Evolutionary conservation across 1,139 yeast species (phyloP).

Genomic region (Eremothecium gossypii): DNA sequence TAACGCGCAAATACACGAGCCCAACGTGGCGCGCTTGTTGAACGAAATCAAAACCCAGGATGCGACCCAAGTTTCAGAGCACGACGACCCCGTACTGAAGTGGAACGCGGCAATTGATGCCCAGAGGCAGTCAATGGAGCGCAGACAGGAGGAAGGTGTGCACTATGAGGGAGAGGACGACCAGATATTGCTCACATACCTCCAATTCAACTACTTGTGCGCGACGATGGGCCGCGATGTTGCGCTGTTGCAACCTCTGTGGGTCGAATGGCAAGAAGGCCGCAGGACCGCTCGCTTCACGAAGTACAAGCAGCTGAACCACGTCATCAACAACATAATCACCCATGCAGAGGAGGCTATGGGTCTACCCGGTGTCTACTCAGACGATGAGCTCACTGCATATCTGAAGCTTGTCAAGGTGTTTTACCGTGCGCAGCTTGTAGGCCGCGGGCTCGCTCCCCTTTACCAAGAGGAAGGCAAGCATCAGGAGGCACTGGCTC

Average conservation of each 20-base stretch:
- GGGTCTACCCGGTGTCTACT: conserved; percentile 86
- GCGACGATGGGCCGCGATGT: conserved; percentile 67
- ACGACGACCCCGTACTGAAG: conserved; percentile 40
- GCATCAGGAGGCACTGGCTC: conserved; percentile 25
- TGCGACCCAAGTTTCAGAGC: conserved; percentile 7
- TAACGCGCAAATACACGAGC: conserved; percentile 58
- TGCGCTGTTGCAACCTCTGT: conserved; percentile 36
- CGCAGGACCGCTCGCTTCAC: conserved; percentile 39
- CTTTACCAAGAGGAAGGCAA: conserved; percentile 23
- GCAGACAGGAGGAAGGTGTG: conserved; percentile 29
- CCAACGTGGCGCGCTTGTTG: conserved; percentile 58
- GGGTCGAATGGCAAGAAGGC: conserved; percentile 22
- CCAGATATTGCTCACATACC: conserved; percentile 65
- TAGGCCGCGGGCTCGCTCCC: conserved; percentile 22
- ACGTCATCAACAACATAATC: conserved; percentile 22
- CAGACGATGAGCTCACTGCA: conserved; percentile 58
- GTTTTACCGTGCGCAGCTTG: conserved; percentile 17
- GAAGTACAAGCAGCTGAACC: conserved; percentile 26
- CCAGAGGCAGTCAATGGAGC: conserved; percentile 43
- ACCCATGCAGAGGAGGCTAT: conserved; percentile 42
- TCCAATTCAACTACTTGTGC: conserved; percentile 58
- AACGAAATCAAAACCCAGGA: conserved; percentile 23
- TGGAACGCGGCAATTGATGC: conserved; percentile 50
- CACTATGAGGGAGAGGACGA: conserved; percentile 53
- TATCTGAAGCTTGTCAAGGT: conserved; percentile 37